Evolutionary conservation across 179 eudicot species (phyloP).

Genomic region (Beta macrorhiza): DNA sequence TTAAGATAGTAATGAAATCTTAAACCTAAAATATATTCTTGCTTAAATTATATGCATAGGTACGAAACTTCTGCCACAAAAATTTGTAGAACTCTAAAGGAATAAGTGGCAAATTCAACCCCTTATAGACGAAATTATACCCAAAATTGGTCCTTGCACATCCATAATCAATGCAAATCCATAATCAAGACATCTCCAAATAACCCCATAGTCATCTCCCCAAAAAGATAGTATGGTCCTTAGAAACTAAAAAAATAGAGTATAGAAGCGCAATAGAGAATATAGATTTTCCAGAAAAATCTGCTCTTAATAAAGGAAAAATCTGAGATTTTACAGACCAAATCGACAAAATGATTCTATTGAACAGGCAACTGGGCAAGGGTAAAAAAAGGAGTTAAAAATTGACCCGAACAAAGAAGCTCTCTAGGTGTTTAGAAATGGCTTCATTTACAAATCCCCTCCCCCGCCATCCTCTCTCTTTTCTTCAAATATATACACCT

Average conservation of each 20-base stretch:
- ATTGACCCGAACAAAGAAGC: background rate
- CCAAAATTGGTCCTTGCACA: background rate
- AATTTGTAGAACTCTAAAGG: background rate
- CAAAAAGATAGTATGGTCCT: background rate
- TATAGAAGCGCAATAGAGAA: background rate
- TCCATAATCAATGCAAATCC: background rate
- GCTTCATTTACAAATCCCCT: background rate
- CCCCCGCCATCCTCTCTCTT: too few species aligned
- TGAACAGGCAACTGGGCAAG: background rate
- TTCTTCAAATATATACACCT: too few species aligned
- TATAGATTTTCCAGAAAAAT: background rate
- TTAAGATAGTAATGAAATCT: background rate
- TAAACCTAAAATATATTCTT: background rate
- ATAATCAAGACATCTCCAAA: background rate
- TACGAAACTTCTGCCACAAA: background rate
- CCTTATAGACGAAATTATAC: background rate
- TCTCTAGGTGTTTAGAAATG: background rate
- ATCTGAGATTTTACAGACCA: background rate
- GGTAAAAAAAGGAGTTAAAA: background rate
- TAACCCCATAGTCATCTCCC: background rate
- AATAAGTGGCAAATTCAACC: background rate
- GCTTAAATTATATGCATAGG: background rate
- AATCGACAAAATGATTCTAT: background rate
- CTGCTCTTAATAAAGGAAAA: background rate
- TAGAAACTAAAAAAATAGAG: background rate